Percentiles rank a stretch among this genome's conserved stretches.
phyloP scores from a whole-genome alignment of 768 basidiomycete genomes.

The Lactarius hatsudake region DNA sequence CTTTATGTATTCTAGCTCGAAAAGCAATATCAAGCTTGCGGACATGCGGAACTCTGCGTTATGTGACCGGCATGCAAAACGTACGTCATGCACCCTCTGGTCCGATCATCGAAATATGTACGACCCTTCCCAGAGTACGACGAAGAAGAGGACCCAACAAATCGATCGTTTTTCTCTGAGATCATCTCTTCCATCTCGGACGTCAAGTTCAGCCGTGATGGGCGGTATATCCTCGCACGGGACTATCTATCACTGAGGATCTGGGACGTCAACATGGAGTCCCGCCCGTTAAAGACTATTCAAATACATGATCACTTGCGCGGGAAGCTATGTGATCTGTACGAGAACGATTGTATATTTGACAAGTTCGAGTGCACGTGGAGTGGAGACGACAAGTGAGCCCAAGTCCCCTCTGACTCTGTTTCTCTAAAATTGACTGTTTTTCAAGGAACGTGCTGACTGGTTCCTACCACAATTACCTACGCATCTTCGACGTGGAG shows the following conservation, averaged over 20 bases:
- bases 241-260: conserved; percentile 98
- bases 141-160: conserved; percentile 96
- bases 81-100: conserved; percentile 47
- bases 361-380: conserved; percentile 99
- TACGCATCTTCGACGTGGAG: conserved; percentile 97
- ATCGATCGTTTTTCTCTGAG: conserved; percentile 98
- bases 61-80: conserved; percentile 94
- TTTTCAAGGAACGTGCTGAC: conserved; percentile 83
- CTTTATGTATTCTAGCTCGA: conserved; percentile 99
- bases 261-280: conserved; percentile 99
- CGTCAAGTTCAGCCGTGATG: conserved; percentile 98
- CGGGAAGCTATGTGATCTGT: conserved; percentile 95
- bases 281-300: conserved; percentile 93
- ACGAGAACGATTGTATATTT: conserved; percentile 99
- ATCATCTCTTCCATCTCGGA: conserved; percentile 99
- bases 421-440: background rate
- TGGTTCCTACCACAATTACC: conserved; percentile 99
- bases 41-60: conserved; percentile 99
- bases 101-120: conserved; percentile 14
- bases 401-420: conserved; percentile 35
- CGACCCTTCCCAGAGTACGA: conserved; percentile 72
- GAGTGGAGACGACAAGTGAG: conserved; percentile 94
- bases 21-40: conserved; percentile 98
- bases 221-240: conserved; percentile 92
- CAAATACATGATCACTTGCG: conserved; percentile 98